phyloP scores from a whole-genome alignment of 2,329 filamentous ascomycete species.

The Helotiales sp. region DNA sequence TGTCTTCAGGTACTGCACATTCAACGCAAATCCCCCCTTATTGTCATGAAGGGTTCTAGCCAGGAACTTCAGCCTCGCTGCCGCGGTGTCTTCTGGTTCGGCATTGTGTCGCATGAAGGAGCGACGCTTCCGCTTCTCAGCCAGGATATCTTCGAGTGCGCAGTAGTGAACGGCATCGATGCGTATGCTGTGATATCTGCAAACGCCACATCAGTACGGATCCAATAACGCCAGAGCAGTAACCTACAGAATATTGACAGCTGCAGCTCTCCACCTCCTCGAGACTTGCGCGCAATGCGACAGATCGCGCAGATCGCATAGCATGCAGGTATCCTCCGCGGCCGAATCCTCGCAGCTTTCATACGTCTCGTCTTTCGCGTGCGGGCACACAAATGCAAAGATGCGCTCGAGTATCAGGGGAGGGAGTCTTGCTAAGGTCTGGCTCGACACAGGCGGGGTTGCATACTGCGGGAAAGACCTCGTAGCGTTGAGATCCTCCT shows the following conservation, averaged over 20 bases:
- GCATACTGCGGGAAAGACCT: slow-evolving; percentile 19
- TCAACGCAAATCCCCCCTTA: slow-evolving; percentile 64
- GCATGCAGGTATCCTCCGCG: slow-evolving; percentile 82
- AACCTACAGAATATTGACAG: slow-evolving; percentile 65
- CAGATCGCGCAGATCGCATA: slow-evolving; percentile 90
- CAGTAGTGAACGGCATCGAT: slow-evolving; percentile 97
- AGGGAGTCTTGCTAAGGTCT: slow-evolving; percentile 57
- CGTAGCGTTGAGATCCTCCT: slow-evolving; percentile 9
- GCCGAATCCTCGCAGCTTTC: slow-evolving; percentile 82
- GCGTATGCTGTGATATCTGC: slow-evolving; percentile 84
- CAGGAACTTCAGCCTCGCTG: slow-evolving; percentile 76
- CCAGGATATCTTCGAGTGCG: slow-evolving; percentile 79
- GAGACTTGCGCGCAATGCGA: slow-evolving; percentile 78
- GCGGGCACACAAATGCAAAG: slow-evolving; percentile 83
- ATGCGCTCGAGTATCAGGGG: slow-evolving; percentile 74
- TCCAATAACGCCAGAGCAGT: neutral
- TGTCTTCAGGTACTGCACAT: slow-evolving; percentile 81
- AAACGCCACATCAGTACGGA: slow-evolving; percentile 17
- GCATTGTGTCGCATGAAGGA: slow-evolving; percentile 77
- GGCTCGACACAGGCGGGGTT: slow-evolving; percentile 31
- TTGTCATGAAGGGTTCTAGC: slow-evolving; percentile 83
- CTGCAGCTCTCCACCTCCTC: slow-evolving; percentile 69
- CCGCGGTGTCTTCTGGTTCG: slow-evolving; percentile 79
- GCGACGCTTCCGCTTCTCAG: slow-evolving; percentile 76
- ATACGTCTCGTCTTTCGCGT: slow-evolving; percentile 77